Conservation (phyloP, 2,329 filamentous ascomycete genomes). For the Grosmannia serpens region DNA sequence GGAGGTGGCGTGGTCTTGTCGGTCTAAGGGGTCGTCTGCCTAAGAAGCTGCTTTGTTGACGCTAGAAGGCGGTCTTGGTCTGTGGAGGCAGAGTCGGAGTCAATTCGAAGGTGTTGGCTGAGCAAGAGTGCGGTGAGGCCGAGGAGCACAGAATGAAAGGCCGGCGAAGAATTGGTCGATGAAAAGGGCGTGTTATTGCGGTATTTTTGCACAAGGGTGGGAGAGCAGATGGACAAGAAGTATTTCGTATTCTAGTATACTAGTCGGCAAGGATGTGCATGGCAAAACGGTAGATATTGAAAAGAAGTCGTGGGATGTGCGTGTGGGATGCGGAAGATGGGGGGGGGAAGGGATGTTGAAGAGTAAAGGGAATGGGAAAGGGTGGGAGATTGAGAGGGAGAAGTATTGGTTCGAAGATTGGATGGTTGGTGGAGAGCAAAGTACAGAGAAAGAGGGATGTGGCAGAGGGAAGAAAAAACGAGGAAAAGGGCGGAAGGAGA, state of each 20-base stretch:
- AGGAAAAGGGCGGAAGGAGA: not conserved
- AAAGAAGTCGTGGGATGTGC: not conserved
- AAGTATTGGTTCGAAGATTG: not conserved
- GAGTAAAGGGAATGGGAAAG: not conserved
- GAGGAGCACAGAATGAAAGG: not conserved
- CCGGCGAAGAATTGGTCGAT: no score
- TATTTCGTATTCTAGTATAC: no score
- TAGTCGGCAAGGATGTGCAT: no score
- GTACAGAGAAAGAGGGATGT: not conserved
- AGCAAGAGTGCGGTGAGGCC: not conserved
- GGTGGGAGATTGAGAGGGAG: not conserved
- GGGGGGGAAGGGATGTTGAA: not conserved
- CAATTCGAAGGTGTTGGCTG: not conserved
- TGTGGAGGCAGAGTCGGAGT: not conserved
- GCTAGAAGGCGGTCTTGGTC: not conserved
- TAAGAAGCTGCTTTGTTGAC: not conserved
- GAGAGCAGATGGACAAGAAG: no score
- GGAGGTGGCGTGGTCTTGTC: not conserved
- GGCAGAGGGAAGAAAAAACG: not conserved
- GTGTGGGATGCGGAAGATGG: not conserved
- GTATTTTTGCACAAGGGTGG: no score
- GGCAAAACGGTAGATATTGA: no score
- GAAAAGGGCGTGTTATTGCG: not conserved
- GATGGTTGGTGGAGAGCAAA: slow-evolving; percentile 1
- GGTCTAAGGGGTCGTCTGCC: not conserved